Conservation (phyloP, 1,284 basidiomycete species). For the Cryptococcus hybrid region DNA sequence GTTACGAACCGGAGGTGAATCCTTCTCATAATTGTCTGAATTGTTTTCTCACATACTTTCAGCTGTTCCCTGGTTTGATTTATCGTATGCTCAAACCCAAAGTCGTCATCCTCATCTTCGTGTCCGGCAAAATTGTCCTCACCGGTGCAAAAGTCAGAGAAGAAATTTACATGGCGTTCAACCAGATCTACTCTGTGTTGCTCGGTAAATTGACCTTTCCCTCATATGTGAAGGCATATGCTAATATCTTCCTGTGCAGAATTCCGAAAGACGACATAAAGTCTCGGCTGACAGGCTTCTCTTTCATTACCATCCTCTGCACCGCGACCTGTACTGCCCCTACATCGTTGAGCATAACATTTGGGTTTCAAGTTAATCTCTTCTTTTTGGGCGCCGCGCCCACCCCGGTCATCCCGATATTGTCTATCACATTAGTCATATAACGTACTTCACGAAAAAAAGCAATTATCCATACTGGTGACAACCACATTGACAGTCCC, state of each 20-base stretch:
- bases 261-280: slow-evolving; percentile 43
- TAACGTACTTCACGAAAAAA: too few species aligned
- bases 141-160: slow-evolving; percentile 99
- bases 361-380: neutral
- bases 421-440: too few species aligned
- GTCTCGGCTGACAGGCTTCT: neutral
- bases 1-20: slow-evolving; percentile 92
- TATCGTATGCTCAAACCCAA: slow-evolving; percentile 99
- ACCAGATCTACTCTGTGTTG: slow-evolving; percentile 95
- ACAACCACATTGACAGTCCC: too few species aligned
- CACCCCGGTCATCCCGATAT: too few species aligned
- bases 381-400: neutral
- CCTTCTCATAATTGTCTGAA: neutral
- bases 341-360: neutral
- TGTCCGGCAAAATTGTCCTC: slow-evolving; percentile 98
- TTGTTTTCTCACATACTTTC: neutral
- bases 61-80: slow-evolving; percentile 98
- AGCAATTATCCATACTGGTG: too few species aligned
- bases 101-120: slow-evolving; percentile 97
- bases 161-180: slow-evolving; percentile 99
- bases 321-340: neutral
- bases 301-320: neutral
- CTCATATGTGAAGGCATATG: neutral
- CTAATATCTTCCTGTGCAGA: slow-evolving; percentile 15
- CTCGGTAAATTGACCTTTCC: slow-evolving; percentile 39